These are phyloP conservation scores for Trametopsis cervina DNA, from an alignment of 768 basidiomycete species.

Conservation along the genomic window DNA sequence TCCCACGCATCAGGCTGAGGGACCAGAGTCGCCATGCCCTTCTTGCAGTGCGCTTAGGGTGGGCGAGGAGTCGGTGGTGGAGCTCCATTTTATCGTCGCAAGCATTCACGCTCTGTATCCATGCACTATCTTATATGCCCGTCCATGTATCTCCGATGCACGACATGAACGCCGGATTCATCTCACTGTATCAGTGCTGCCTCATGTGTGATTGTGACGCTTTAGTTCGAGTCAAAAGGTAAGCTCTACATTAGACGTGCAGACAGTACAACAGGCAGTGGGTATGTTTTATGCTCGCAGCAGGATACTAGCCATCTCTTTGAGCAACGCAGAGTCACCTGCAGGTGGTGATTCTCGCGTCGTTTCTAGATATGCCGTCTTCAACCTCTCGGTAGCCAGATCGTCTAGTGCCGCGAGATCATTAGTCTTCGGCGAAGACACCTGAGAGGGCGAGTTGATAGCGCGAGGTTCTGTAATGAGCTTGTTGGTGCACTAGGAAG, in stretches of 20 bases:
- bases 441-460: conserved; percentile 49
- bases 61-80: conserved; percentile 7
- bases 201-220: too few species aligned
- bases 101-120: conserved; percentile 11
- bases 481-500: conserved; percentile 49
- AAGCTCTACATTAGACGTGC: too few species aligned
- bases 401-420: conserved; percentile 56
- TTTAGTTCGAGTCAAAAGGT: too few species aligned
- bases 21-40: background rate
- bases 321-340: conserved; percentile 15
- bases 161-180: background rate
- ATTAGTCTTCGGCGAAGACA: conserved; percentile 39
- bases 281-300: conserved; percentile 4
- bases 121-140: conserved; percentile 11
- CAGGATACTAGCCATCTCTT: conserved; percentile 17
- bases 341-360: conserved; percentile 21
- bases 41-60: conserved; percentile 9
- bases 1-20: conserved; percentile 13
- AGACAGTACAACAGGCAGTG: too few species aligned
- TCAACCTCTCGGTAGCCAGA: conserved; percentile 64
- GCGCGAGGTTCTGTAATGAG: conserved; percentile 36
- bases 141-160: conserved; percentile 7
- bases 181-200: too few species aligned
- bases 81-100: conserved; percentile 9
- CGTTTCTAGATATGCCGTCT: conserved; percentile 43